A percentile compares a stretch with the other conserved stretches of the same genome.
phyloP scores from a whole-genome alignment of 257 asterid species.

The Gentiana straminea region DNA sequence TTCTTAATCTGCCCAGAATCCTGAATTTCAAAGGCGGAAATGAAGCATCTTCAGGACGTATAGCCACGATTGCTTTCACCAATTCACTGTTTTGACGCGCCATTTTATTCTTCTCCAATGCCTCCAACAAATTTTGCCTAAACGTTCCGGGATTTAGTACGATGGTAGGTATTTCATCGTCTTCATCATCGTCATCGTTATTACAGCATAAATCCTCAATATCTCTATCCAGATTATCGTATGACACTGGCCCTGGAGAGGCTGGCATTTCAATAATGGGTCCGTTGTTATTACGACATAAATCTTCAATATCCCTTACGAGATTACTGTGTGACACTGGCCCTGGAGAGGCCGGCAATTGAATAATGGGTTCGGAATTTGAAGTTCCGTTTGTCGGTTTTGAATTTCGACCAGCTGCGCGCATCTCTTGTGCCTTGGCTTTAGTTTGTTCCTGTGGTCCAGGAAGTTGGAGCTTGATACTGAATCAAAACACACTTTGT shows the following conservation, averaged over 20 bases:
- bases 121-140: slow-evolving; percentile 1
- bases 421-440: slow-evolving; percentile 3
- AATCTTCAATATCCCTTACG: slow-evolving; percentile 31
- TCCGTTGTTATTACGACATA: slow-evolving; percentile 2
- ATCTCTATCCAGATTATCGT: slow-evolving; percentile 15
- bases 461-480: slow-evolving; percentile 25
- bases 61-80: slow-evolving; percentile 21
- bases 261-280: slow-evolving; percentile 46
- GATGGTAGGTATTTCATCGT: slow-evolving; percentile 2
- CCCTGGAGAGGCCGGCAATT: slow-evolving; percentile 39
- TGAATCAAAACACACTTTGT: slow-evolving; percentile 13
- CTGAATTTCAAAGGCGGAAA: slow-evolving; percentile 10
- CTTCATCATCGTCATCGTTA: slow-evolving; percentile 9
- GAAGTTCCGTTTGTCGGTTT: not conserved
- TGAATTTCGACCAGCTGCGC: slow-evolving; percentile 10
- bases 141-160: slow-evolving; percentile 3
- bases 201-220: slow-evolving; percentile 26
- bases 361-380: slow-evolving; percentile 24
- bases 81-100: not conserved
- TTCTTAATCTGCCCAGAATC: slow-evolving; percentile 8
- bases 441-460: slow-evolving; percentile 14
- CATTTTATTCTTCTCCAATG: slow-evolving; percentile 3
- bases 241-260: slow-evolving; percentile 27
- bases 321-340: slow-evolving; percentile 14
- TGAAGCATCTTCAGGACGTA: slow-evolving; percentile 12